Evolutionary conservation across 192 early-diverging fungal genomes (phyloP).

Genomic region (Geranomyces michiganensis): DNA sequence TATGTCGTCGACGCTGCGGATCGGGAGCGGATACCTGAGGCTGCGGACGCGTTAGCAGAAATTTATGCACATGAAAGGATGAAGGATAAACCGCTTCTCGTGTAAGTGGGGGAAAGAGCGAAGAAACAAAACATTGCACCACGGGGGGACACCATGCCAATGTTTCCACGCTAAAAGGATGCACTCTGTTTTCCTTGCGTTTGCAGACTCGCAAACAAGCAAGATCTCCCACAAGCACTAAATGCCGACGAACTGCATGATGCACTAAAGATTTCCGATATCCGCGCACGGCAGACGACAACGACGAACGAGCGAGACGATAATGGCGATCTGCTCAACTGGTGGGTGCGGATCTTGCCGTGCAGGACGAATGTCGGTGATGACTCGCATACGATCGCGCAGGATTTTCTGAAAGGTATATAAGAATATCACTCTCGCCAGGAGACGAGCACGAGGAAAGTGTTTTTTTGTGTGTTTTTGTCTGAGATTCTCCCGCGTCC

Average conservation of each 20-base stretch:
- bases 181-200: too few relatives aligned
- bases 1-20: conserved; percentile 33
- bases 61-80: conserved; percentile 25
- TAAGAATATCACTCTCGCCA: too few relatives aligned
- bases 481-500: too few relatives aligned
- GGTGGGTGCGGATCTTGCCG: conserved; percentile 5
- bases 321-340: neutral
- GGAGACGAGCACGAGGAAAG: conserved; percentile 1
- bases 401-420: neutral
- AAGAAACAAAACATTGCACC: neutral
- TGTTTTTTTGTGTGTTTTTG: neutral
- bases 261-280: neutral
- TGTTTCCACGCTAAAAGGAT: too few relatives aligned
- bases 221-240: conserved; percentile 19
- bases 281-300: neutral
- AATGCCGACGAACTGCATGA: neutral
- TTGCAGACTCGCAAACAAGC: conserved; percentile 37
- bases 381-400: neutral
- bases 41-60: conserved; percentile 3
- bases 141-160: too few relatives aligned
- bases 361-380: conserved; percentile 9
- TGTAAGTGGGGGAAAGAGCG: conserved; percentile 32
- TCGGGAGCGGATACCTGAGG: conserved; percentile 17
- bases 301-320: neutral
- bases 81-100: conserved; percentile 34